These are phyloP conservation scores for Fusarium neocosmosporiellum DNA, from an alignment of 2,329 filamentous ascomycete genomes.

Conservation along the genomic window DNA sequence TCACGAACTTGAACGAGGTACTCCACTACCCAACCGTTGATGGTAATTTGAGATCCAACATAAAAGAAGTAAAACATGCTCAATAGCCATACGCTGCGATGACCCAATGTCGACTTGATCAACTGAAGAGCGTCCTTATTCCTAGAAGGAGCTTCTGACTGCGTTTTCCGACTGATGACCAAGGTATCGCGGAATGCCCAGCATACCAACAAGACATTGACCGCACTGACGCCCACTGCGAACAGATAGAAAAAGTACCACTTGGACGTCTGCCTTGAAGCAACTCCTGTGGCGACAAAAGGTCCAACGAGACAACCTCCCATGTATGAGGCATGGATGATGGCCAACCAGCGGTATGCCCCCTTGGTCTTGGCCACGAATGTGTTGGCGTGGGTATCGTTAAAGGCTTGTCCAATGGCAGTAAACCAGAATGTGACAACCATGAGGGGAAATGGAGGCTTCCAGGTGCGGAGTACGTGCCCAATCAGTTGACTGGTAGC, in stretches of 20 bases:
- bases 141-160: neutral
- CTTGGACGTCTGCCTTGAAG: neutral
- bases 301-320: neutral
- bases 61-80: constrained; percentile 73
- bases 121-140: constrained; percentile 23
- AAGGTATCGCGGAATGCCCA: neutral
- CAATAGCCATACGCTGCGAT: constrained; percentile 63
- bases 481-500: neutral
- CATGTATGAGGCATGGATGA: neutral
- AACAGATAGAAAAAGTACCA: neutral
- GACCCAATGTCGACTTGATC: constrained; percentile 56
- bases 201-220: neutral
- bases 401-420: neutral
- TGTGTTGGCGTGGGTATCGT: neutral
- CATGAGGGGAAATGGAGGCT: neutral
- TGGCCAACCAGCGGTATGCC: neutral
- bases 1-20: constrained; percentile 68
- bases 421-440: neutral
- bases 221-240: neutral
- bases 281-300: neutral
- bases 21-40: constrained; percentile 70
- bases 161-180: neutral
- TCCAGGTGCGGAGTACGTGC: neutral
- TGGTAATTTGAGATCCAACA: constrained; percentile 64
- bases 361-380: neutral